phyloP scores from a whole-genome alignment of 495 filamentous ascomycete genomes.

The Cetradonia linearis region DNA sequence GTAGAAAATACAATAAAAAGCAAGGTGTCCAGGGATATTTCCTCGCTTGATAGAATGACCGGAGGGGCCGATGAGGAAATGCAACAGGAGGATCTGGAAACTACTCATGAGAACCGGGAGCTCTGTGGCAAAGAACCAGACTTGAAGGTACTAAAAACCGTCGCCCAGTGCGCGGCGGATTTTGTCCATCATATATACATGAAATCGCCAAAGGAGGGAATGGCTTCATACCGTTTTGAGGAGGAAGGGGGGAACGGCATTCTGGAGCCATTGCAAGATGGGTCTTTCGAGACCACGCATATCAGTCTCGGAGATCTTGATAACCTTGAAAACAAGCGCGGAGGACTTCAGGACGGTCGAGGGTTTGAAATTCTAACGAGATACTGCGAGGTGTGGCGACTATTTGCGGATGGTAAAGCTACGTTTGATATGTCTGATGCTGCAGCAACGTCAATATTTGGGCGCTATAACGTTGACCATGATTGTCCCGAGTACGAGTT shows the following conservation, averaged over 20 bases:
- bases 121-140: constrained; percentile 23
- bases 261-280: not conserved
- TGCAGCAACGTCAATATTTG: not conserved
- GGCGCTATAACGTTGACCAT: constrained; percentile 25
- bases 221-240: constrained; percentile 10
- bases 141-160: constrained; percentile 29
- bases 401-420: constrained; percentile 23
- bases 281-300: not conserved
- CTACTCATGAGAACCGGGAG: constrained; percentile 2
- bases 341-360: constrained; percentile 21
- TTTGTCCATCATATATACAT: constrained; percentile 27
- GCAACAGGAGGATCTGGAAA: not conserved
- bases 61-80: not conserved
- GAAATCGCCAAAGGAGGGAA: constrained; percentile 12
- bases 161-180: constrained; percentile 26
- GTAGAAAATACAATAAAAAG: constrained; percentile 13
- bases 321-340: constrained; percentile 11
- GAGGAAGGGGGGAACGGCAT: constrained; percentile 5
- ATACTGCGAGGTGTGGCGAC: constrained; percentile 29
- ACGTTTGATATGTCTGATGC: not conserved
- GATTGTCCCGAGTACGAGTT: constrained; percentile 29
- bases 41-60: not conserved
- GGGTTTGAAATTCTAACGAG: constrained; percentile 30
- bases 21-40: not conserved
- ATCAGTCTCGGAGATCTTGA: constrained; percentile 21